Evolutionary conservation across 805 yeast genomes (phyloP).

Genomic region (Pichia heedii): DNA sequence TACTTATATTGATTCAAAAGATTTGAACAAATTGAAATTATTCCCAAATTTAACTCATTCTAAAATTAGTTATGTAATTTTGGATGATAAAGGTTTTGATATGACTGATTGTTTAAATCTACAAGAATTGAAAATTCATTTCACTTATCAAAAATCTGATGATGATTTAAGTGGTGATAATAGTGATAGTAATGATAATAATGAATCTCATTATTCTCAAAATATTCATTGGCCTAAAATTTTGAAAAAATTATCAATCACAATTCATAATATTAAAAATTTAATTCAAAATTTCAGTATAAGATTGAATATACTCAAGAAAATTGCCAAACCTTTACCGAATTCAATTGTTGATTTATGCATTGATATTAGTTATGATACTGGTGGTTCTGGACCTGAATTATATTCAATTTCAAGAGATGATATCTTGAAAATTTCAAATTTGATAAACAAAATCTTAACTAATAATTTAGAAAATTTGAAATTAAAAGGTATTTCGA

Average conservation of each 20-base stretch:
- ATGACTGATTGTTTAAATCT: constrained; percentile 19
- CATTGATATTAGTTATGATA: constrained; percentile 25
- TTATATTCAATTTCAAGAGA: constrained; percentile 21
- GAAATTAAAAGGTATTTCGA: constrained; percentile 24
- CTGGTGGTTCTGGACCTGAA: constrained; percentile 26
- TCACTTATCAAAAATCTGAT: constrained; percentile 18
- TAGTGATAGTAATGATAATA: background rate
- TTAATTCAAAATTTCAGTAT: constrained; percentile 22
- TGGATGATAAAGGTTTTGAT: constrained; percentile 23
- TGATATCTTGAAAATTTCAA: constrained; percentile 22
- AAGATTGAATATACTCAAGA: constrained; percentile 20
- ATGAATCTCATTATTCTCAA: constrained; percentile 1
- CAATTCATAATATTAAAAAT: constrained; percentile 24
- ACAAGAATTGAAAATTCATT: constrained; percentile 24
- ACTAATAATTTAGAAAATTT: constrained; percentile 21
- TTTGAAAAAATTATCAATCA: constrained; percentile 21
- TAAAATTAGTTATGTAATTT: constrained; percentile 23
- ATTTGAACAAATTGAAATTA: constrained; percentile 17
- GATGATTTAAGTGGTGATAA: constrained; percentile 10
- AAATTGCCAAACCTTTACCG: constrained; percentile 22
- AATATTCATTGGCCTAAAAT: constrained; percentile 23
- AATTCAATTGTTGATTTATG: constrained; percentile 22
- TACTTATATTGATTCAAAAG: constrained; percentile 22
- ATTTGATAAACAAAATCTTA: constrained; percentile 19
- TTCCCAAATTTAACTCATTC: constrained; percentile 25